phyloP scores from a whole-genome alignment of 2,329 filamentous ascomycete species.

The Penicillium frequentans region DNA sequence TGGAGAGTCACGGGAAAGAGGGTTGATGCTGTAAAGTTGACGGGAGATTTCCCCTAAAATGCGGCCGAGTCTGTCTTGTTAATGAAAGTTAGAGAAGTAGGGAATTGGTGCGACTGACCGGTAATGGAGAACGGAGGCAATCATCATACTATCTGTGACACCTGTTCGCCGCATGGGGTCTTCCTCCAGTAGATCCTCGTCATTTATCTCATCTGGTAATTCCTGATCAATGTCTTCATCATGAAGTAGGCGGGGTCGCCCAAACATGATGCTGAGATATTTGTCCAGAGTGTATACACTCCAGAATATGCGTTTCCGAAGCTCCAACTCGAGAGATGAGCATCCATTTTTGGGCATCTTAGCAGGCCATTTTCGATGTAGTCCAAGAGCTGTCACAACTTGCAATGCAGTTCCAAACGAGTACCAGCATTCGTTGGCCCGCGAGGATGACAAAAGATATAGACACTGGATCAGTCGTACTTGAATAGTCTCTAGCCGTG shows the following conservation, averaged over 20 bases:
- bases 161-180: conserved; percentile 37
- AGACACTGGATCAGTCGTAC: conserved; percentile 59
- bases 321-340: conserved; percentile 47
- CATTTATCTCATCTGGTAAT: conserved; percentile 56
- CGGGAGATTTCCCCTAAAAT: conserved; percentile 51
- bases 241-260: conserved; percentile 60
- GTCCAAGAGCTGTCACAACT: conserved; percentile 49
- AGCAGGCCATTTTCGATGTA: conserved; percentile 35
- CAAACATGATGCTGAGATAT: conserved; percentile 64
- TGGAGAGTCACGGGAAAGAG: conserved; percentile 29
- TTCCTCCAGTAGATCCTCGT: conserved; percentile 55
- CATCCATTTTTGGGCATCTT: conserved; percentile 30
- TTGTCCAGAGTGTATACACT: conserved; percentile 63
- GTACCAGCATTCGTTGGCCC: conserved; percentile 63
- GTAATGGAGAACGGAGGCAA: conserved; percentile 40
- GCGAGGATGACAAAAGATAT: conserved; percentile 59
- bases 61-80: conserved; percentile 46
- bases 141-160: conserved; percentile 41
- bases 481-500: conserved; percentile 58
- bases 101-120: conserved; percentile 22
- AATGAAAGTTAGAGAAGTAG: not conserved
- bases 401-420: conserved; percentile 59
- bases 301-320: conserved; percentile 62
- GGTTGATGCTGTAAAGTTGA: conserved; percentile 41
- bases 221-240: conserved; percentile 65